Percentiles rank a stretch among this genome's conserved stretches.
Evolutionary conservation across 352 stramenopile species (phyloP).

Genomic region (Halophytophthora batemanensis): DNA sequence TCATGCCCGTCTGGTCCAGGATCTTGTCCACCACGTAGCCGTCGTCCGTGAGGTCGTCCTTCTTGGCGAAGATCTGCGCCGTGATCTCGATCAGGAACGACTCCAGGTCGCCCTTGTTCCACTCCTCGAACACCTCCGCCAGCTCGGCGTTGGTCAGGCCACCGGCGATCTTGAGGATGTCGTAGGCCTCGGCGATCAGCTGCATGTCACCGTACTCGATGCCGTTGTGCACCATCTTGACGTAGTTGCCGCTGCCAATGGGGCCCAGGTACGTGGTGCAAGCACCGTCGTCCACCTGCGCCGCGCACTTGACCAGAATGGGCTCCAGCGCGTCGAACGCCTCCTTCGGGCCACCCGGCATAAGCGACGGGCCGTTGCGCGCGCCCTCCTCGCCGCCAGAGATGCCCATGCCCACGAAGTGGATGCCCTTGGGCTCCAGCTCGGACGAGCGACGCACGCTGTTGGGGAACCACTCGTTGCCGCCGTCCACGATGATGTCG

Average conservation of each 20-base stretch:
- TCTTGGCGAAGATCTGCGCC: constrained; percentile 95
- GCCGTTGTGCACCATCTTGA: constrained; percentile 99
- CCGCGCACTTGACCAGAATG: constrained; percentile 97
- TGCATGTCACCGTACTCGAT: constrained; percentile 99
- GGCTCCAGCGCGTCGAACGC: constrained; percentile 96
- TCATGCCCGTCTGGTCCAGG: constrained; percentile 99
- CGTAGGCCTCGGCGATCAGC: constrained; percentile 98
- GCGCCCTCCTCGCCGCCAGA: constrained; percentile 98
- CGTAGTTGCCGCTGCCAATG: constrained; percentile 97
- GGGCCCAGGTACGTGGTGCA: constrained; percentile 97
- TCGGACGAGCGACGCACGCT: constrained; percentile 92
- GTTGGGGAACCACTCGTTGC: constrained; percentile 99
- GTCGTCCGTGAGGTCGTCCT: constrained; percentile 91
- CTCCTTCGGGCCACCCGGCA: constrained; percentile 95
- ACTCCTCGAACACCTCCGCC: constrained; percentile 93
- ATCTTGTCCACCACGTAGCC: constrained; percentile 95
- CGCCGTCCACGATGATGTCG: constrained; percentile 98
- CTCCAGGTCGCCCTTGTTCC: constrained; percentile 97
- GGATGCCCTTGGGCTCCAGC: constrained; percentile 93
- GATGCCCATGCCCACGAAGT: constrained; percentile 99
- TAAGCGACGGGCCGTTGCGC: constrained; percentile 97
- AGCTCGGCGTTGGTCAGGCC: constrained; percentile 92
- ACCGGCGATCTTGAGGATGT: constrained; percentile 94
- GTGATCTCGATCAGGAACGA: constrained; percentile 99
- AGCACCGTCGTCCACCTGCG: constrained; percentile 92